Base-by-base conservation (phyloP, 78 protist genomes). In the Monosiga brevicollis region DNA sequence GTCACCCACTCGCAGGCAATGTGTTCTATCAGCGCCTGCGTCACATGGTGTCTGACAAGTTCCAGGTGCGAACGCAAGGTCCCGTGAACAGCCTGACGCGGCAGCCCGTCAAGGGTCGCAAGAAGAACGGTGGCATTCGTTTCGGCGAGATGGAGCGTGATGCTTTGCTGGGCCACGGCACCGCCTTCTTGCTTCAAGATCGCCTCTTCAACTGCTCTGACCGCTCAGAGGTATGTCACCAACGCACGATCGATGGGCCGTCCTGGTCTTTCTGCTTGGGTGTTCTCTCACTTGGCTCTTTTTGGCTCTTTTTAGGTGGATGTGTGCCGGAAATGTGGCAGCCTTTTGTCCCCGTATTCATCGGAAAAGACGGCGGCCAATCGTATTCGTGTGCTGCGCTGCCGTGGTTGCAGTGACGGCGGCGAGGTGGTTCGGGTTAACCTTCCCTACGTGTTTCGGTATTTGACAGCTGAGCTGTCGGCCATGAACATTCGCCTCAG, bases 121-220 rank as follows among this genome's bases (percentile, higher is more conserved):
- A 96, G 81, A 34, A 43, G 2, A 90, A 90, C 25, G 94, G 94
- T 76, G 98, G 99, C 55, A 93, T 98, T 41, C 99, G 99, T n/a
- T 93, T 98, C 15, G 99, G 99, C 32, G 99, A 98, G 86, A 98
- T 98, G 99, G 99, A 98, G 87, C 96, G 99, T 39, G 99, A 98
- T 42, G 85, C 97, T 6, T 75, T 98, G 55, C 73, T 97, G 9
- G 95, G 97, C 11, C 99, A 98, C 87, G 99, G 99, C 72, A 71
- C 89, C 22, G 55, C 98, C 6, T 91, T 82, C 80, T 80, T 95
- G 37, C 78, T 98, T 49, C 89, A 91, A 42, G 99, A 97, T 84
- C 94, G 99, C 37, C 83, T 96, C 78, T 20, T 94, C 87, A 87
- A 92, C 83, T 81, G 92, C 80, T 93, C 97, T 0, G 99, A 96